These are phyloP conservation scores for Litsea cubeba DNA, from an alignment of 164 flowering plant species.

Conservation along the genomic window DNA sequence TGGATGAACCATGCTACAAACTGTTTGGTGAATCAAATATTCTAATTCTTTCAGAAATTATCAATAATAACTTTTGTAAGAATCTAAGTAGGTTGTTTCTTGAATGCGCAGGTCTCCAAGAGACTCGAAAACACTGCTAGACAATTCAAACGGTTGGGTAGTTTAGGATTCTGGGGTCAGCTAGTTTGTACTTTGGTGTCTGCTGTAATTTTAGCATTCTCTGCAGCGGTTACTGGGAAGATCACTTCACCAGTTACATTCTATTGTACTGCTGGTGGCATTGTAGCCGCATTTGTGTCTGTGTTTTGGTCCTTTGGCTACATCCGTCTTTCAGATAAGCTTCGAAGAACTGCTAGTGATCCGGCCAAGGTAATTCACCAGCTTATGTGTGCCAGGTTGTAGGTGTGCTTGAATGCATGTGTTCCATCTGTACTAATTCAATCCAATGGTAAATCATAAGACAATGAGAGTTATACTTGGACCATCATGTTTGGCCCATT, in stretches of 20 bases:
- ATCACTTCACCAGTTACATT: slow-evolving; percentile 80
- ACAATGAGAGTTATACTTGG: neutral
- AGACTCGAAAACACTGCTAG: slow-evolving; percentile 82
- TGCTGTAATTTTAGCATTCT: slow-evolving; percentile 90
- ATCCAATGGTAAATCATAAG: too few species aligned
- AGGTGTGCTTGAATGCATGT: neutral
- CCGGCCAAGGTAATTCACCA: slow-evolving; percentile 76
- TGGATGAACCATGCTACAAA: neutral
- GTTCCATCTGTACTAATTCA: neutral
- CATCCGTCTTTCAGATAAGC: slow-evolving; percentile 77
- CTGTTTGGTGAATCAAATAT: neutral
- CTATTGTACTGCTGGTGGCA: slow-evolving; percentile 83
- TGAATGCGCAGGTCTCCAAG: slow-evolving; percentile 64
- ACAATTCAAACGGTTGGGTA: slow-evolving; percentile 82
- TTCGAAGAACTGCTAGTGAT: slow-evolving; percentile 68
- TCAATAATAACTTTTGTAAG: neutral
- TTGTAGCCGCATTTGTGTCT: slow-evolving; percentile 88
- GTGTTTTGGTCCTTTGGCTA: slow-evolving; percentile 97
- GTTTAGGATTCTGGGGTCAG: slow-evolving; percentile 95
- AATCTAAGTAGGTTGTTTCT: slow-evolving; percentile 1
- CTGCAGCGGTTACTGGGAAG: slow-evolving; percentile 72
- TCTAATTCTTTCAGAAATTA: neutral
- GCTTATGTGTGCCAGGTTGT: neutral
- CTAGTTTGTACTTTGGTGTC: slow-evolving; percentile 77
- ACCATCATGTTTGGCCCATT: neutral